These are phyloP conservation scores for Tetrahymena malaccensis DNA, from an alignment of 73 alveolate genomes.

Conservation along the genomic window DNA sequence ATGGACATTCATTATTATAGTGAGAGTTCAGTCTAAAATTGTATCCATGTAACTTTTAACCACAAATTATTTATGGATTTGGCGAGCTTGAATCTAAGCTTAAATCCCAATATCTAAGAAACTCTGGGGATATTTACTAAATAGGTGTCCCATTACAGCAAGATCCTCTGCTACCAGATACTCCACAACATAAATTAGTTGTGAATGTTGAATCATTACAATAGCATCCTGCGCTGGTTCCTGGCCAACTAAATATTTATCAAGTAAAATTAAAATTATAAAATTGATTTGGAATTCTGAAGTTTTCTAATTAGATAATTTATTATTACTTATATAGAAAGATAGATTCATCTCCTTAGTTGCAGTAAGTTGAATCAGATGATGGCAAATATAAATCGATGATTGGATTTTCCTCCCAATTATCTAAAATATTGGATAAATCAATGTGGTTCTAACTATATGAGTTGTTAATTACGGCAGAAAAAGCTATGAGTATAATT, in stretches of 20 bases:
- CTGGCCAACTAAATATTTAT: background rate
- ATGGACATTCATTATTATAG: background rate
- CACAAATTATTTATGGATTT: background rate
- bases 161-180: background rate
- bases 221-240: background rate
- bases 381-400: background rate
- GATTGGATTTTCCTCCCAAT: background rate
- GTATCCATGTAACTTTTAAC: background rate
- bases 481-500: background rate
- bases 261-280: too few species aligned
- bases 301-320: too few species aligned
- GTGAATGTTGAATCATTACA: background rate
- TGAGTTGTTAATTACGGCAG: background rate
- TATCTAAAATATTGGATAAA: background rate
- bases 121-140: background rate
- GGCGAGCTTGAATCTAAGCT: background rate
- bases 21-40: background rate
- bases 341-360: background rate
- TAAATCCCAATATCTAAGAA: background rate
- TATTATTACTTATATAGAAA: background rate
- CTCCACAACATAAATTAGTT: background rate
- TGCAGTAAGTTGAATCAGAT: background rate
- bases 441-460: background rate
- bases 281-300: too few species aligned
- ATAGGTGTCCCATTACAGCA: background rate